These are phyloP conservation scores for Friedmanniomyces endolithicus DNA, from an alignment of 495 filamentous ascomycete species.

Conservation along the genomic window DNA sequence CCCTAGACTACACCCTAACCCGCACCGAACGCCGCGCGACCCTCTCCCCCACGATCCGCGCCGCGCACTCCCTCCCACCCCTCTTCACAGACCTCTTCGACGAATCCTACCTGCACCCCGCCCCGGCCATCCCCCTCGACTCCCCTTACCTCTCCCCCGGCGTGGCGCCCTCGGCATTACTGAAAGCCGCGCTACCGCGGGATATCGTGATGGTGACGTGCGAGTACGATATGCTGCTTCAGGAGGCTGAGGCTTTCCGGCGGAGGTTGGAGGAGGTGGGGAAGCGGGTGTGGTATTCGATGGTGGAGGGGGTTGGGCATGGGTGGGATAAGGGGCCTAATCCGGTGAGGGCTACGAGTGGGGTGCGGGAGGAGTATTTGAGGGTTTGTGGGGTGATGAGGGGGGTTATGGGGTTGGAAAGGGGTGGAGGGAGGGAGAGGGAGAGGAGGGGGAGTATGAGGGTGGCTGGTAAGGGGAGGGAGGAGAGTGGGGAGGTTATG, in stretches of 20 bases:
- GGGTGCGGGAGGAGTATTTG: constrained; percentile 32
- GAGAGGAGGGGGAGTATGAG: not conserved
- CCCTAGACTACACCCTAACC: constrained; percentile 66
- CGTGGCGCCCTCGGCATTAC: constrained; percentile 41
- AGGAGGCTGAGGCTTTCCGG: constrained; percentile 60
- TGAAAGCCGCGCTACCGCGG: constrained; percentile 41
- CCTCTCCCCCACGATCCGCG: constrained; percentile 34
- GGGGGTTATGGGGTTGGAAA: constrained; percentile 32
- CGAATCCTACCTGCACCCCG: constrained; percentile 58
- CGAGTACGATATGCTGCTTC: constrained; percentile 83
- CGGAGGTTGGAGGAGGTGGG: constrained; percentile 67
- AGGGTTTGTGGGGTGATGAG: constrained; percentile 35
- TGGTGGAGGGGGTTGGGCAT: constrained; percentile 62
- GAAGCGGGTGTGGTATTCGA: constrained; percentile 56
- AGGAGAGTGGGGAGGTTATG: constrained; percentile 16
- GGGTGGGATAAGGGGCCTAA: constrained; percentile 83
- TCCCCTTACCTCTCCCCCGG: constrained; percentile 55
- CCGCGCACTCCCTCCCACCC: constrained; percentile 59
- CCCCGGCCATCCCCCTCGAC: constrained; percentile 34
- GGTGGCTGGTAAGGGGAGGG: constrained; percentile 4
- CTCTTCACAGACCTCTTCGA: constrained; percentile 80
- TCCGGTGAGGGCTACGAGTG: constrained; percentile 47
- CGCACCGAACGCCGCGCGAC: constrained; percentile 60
- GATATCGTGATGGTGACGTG: constrained; percentile 66
- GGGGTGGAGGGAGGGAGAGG: not conserved